Base-by-base conservation (phyloP, 257 asterid genomes). In the Fraxinus quadrangulata region DNA sequence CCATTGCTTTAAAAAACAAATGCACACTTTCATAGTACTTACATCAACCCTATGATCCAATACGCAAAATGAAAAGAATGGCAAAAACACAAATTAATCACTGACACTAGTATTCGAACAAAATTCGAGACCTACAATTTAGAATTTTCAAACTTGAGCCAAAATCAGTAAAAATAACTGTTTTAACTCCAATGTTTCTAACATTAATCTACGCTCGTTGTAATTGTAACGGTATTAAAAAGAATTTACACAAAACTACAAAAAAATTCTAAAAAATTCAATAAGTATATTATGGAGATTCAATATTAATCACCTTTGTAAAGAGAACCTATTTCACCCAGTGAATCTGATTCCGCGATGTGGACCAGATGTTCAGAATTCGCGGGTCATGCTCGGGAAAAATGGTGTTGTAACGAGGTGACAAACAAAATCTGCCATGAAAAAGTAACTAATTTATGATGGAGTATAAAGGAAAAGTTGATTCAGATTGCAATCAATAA, bases 1-100 rank as follows among this genome's bases (percentile, higher is more conserved):
- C 73, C 80, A 79, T 67, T 59, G 71, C 73, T 78, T 70, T 47
- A 36, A 76, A 11, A 31, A 70, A 73, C 47, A 80, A 71, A 76
- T 21, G 61, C 78, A 72, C 34, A 49, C 19, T 71, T 40, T 59
- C 19, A 56, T 75, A 71, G 73, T 33, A 79, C 34, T 7, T 68
- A 23, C 72, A 70, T 67, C 80, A 31, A 77, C 70, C 84, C 24
- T 79, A 37, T 10, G 54, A 45, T 54, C 80, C 76, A 77, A 24
- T 28, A 16, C n/a, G 16, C 30, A 26, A 47, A 47, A 77, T 6
- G 21, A 26, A 47, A 11, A 2, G 59, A 47, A 47, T 0, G 59
- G 59, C 8, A 54, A 4, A 37, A 40, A 30, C 24, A 31, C 56
- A 17, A 56, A 42, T 45, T 34, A 33, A 76, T 34, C 78, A 59